A percentile compares a stretch with the other conserved stretches of the same genome.
These are phyloP conservation scores for Saxophila tyrrhenica DNA, from an alignment of 495 filamentous ascomycete species.

Conservation along the genomic window DNA sequence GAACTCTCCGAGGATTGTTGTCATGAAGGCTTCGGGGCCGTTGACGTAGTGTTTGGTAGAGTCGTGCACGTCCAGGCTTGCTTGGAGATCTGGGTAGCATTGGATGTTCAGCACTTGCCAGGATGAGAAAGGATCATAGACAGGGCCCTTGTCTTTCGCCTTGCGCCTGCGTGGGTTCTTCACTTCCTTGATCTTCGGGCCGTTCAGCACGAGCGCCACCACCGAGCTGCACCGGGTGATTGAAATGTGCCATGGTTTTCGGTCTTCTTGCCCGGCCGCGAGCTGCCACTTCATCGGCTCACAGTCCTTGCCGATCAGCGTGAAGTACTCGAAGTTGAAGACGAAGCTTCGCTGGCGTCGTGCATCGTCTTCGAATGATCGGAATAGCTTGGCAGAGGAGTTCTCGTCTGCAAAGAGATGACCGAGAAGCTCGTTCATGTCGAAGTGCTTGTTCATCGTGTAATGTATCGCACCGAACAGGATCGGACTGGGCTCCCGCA, in stretches of 20 bases:
- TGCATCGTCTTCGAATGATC: slow-evolving; percentile 30
- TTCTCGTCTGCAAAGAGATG: slow-evolving; percentile 30
- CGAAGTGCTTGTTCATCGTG: slow-evolving; percentile 37
- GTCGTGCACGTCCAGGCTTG: slow-evolving; percentile 38
- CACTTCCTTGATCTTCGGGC: slow-evolving; percentile 28
- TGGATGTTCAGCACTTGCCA: slow-evolving; percentile 45
- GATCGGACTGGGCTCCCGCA: slow-evolving; percentile 41
- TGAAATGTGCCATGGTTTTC: slow-evolving; percentile 33
- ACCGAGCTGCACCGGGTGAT: slow-evolving; percentile 40
- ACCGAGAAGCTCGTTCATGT: slow-evolving; percentile 42
- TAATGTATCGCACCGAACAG: slow-evolving; percentile 41
- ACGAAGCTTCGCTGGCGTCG: slow-evolving; percentile 38
- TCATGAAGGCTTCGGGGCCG: slow-evolving; percentile 43
- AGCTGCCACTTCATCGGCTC: slow-evolving; percentile 42
- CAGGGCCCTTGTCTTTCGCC: slow-evolving; percentile 28
- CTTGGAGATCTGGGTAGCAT: slow-evolving; percentile 41
- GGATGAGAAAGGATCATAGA: slow-evolving; percentile 38
- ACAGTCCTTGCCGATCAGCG: slow-evolving; percentile 25
- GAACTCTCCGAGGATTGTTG: slow-evolving; percentile 39
- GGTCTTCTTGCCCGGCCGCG: slow-evolving; percentile 27
- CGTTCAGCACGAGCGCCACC: slow-evolving; percentile 38
- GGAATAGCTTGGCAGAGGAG: slow-evolving; percentile 31
- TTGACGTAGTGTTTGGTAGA: slow-evolving; percentile 37
- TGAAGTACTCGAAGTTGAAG: slow-evolving; percentile 47
- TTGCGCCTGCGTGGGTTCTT: slow-evolving; percentile 29